A percentile compares a stretch with the other conserved stretches of the same genome.
These are phyloP conservation scores for Aureobasidium sp. DNA, from an alignment of 2,329 filamentous ascomycete species.

Conservation along the genomic window DNA sequence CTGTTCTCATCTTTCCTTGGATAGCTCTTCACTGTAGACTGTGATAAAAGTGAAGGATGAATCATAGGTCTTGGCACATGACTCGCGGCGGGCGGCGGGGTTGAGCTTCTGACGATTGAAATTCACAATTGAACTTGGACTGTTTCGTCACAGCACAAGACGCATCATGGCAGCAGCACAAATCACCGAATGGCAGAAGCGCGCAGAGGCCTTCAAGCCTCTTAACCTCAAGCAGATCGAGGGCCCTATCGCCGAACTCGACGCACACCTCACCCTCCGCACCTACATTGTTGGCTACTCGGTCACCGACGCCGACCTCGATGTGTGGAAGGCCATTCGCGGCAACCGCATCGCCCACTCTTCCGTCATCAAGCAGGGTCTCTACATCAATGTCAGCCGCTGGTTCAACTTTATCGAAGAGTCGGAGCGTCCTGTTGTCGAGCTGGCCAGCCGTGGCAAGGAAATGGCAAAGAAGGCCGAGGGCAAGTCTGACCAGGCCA, in stretches of 20 bases:
- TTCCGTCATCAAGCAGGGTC: constrained; percentile 81
- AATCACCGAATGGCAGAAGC: constrained; percentile 62
- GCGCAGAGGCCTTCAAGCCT: constrained; percentile 57
- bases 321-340: constrained; percentile 85
- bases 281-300: constrained; percentile 87
- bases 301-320: constrained; percentile 79
- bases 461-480: constrained; percentile 76
- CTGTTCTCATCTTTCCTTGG: too few relatives aligned
- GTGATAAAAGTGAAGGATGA: background rate
- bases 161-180: constrained; percentile 30
- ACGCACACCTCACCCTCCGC: constrained; percentile 88
- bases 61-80: constrained; percentile 1
- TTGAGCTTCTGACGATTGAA: constrained; percentile 5
- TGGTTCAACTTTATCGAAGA: constrained; percentile 93
- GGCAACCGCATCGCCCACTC: constrained; percentile 82
- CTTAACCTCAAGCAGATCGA: constrained; percentile 88
- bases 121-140: constrained; percentile 1
- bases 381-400: constrained; percentile 79
- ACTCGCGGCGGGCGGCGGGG: constrained; percentile 3
- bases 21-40: background rate
- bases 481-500: constrained; percentile 85
- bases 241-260: constrained; percentile 76
- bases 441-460: constrained; percentile 56
- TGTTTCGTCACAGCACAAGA: constrained; percentile 11
- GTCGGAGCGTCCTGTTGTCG: constrained; percentile 74